Base-by-base conservation (phyloP, 2,329 filamentous ascomycete species). In the Grosmannia clavigera region DNA sequence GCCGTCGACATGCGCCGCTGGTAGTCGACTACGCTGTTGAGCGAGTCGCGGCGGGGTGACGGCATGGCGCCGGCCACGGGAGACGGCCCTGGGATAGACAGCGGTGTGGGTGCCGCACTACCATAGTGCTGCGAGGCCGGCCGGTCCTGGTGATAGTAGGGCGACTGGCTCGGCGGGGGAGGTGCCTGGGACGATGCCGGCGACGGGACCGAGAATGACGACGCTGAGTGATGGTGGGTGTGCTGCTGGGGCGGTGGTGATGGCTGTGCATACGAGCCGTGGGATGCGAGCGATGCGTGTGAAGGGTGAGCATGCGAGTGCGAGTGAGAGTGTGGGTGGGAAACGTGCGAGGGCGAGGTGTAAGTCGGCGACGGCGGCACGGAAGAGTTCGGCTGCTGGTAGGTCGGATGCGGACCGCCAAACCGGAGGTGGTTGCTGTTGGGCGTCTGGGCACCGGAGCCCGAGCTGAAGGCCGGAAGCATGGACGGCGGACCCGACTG, bases 61-160 rank as follows among this genome's bases (percentile, higher is more conserved):
- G 55, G 51, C 6, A 53, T 25, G 12, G 57, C 51, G 11, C 31
- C 27, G 2, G 55, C 35, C 9, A 52, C 40, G 2, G 61, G 48
- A 14, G 68, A 62, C 2, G 70, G 14, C 3, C 2, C 19, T 3
- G 51, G 27, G 5, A 53, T 53, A 1, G 51, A 53, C 27, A 53
- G 27, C 27, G 51, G 51, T 11, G 50, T 52, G 19, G 22, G 50
- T 1, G 50, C 62, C 1, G 67, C 65, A 12, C 64, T 63, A 25
- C 67, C 65, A 43, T 65, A 65, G 25, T 61, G 63, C 60, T 69
- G 69, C 50, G 69, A 67, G 1, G 67, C 64, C n/a, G 68, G 67
- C 10, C 67, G 66, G 56, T 71, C 69, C 53, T 64, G 62, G 55
- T 64, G 62, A 53, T 67, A 65, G 58, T 68, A 66, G 10, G 58